These are phyloP conservation scores for Thermochaetoides dissita DNA, from an alignment of 2,329 filamentous ascomycete genomes.

Conservation along the genomic window DNA sequence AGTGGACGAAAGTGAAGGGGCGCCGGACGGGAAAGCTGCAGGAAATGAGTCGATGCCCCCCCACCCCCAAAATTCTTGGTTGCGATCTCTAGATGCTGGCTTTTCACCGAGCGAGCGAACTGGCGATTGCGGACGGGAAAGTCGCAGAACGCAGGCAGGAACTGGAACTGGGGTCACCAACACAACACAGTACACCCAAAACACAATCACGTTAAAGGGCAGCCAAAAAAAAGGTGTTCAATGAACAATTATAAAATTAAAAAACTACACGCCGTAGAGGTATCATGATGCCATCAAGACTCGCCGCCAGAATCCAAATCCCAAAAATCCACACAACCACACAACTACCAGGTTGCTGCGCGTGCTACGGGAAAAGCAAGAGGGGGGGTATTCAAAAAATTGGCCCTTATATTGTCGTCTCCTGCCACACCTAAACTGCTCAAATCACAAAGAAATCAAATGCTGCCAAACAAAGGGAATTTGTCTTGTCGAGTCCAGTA, in stretches of 20 bases:
- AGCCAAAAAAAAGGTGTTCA: constrained; percentile 11
- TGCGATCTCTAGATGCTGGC: too few species aligned
- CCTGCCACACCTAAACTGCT: too few species aligned
- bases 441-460: background rate
- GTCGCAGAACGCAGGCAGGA: background rate
- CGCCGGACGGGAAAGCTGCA: too few species aligned
- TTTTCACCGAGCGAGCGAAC: too few species aligned
- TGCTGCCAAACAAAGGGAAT: background rate
- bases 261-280: constrained; percentile 23
- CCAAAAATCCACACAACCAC: background rate
- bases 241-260: constrained; percentile 36
- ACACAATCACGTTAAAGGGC: constrained; percentile 1
- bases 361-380: background rate
- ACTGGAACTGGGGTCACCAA: background rate
- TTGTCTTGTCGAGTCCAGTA: too few species aligned
- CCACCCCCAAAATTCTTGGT: too few species aligned
- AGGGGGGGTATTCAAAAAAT: background rate
- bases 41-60: too few species aligned
- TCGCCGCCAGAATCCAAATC: constrained; percentile 5
- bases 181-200: background rate
- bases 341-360: background rate
- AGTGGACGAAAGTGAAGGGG: too few species aligned
- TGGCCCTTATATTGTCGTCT: too few species aligned
- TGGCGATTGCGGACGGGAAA: background rate
- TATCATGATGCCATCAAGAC: constrained; percentile 11